A percentile compares a stretch with the other conserved stretches of the same genome.
These are phyloP conservation scores for Apiospora hydei DNA, from an alignment of 2,329 filamentous ascomycete species.

Conservation along the genomic window DNA sequence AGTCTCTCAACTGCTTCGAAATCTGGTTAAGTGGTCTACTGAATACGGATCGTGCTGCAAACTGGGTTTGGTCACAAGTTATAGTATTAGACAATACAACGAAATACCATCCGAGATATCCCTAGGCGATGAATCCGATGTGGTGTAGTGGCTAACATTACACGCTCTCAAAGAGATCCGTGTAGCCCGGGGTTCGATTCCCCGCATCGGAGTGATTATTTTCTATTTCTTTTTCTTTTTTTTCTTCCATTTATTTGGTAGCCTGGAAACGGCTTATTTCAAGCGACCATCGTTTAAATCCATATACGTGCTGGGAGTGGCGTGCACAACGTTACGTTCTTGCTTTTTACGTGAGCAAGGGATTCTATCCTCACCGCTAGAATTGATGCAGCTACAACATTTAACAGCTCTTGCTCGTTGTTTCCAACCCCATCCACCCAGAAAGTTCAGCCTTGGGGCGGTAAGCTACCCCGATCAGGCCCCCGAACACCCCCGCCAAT, in stretches of 20 bases:
- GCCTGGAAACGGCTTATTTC: too few species aligned
- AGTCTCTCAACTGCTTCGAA: too few species aligned
- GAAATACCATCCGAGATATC: too few species aligned
- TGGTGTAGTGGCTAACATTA: slow-evolving; percentile 20
- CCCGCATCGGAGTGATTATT: slow-evolving; percentile 36
- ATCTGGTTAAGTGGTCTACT: too few species aligned
- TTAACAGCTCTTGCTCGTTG: background rate
- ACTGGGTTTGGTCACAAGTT: too few species aligned
- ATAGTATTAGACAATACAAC: too few species aligned
- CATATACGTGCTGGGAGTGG: background rate
- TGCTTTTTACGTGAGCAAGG: background rate
- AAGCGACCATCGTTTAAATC: background rate
- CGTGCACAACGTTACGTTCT: background rate
- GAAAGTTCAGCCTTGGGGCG: background rate
- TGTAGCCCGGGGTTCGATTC: slow-evolving; percentile 41
- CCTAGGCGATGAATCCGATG: background rate
- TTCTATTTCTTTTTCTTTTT: background rate
- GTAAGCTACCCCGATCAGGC: background rate
- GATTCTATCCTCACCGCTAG: too few species aligned
- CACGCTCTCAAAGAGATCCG: slow-evolving; percentile 27
- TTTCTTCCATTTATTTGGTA: too few species aligned
- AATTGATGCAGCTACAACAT: background rate
- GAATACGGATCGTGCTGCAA: too few species aligned
- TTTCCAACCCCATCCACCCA: background rate
- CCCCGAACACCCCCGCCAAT: background rate